Evolutionary conservation across 148 eudicot genomes (phyloP).

Genomic region (Persicaria tinctoria): DNA sequence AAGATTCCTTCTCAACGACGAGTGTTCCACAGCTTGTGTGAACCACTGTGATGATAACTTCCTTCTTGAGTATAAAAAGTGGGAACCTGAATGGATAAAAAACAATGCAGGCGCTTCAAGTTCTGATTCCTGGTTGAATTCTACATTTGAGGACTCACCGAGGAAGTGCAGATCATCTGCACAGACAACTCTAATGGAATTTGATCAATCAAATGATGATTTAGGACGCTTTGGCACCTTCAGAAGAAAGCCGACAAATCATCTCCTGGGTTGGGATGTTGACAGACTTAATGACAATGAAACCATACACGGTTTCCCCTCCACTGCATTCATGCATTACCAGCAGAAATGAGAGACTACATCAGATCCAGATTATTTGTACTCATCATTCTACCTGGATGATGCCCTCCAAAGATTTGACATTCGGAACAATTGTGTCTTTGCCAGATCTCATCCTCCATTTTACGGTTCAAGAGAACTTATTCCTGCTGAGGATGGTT

Average conservation of each 20-base stretch:
- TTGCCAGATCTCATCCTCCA: background rate
- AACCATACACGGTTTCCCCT: background rate
- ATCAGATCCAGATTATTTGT: background rate
- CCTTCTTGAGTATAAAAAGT: constrained; percentile 12
- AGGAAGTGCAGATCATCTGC: background rate
- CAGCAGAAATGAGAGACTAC: background rate
- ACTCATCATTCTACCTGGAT: background rate
- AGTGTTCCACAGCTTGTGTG: background rate
- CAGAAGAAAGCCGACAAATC: background rate
- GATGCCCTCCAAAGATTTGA: background rate
- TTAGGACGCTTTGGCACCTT: background rate
- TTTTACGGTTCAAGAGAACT: background rate
- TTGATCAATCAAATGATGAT: background rate
- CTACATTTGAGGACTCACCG: background rate
- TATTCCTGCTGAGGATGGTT: background rate
- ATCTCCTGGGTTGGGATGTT: background rate
- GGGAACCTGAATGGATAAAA: background rate
- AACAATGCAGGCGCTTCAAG: background rate
- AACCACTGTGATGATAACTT: background rate
- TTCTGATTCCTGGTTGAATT: background rate
- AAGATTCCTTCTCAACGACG: background rate
- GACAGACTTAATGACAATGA: background rate
- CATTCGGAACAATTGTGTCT: background rate
- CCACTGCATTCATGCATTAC: background rate
- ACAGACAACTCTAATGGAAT: background rate